These are phyloP conservation scores for Fusarium sp. DNA, from an alignment of 2,329 filamentous ascomycete species.

Conservation along the genomic window DNA sequence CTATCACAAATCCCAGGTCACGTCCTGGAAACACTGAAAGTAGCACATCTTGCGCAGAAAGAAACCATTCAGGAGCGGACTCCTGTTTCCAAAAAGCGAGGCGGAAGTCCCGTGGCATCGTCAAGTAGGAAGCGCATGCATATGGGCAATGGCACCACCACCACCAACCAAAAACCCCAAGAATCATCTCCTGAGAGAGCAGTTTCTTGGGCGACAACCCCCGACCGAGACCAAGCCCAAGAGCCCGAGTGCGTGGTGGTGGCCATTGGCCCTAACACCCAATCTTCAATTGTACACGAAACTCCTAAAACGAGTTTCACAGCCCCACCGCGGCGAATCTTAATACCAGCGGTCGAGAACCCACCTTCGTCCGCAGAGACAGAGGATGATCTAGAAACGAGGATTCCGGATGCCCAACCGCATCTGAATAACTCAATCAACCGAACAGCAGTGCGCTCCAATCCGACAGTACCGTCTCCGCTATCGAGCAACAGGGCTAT, in stretches of 20 bases:
- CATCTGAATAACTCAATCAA: constrained; percentile 39
- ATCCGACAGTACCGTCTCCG: constrained; percentile 30
- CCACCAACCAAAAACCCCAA: not conserved
- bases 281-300: constrained; percentile 41
- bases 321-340: constrained; percentile 11
- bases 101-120: not conserved
- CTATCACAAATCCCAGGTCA: constrained; percentile 50
- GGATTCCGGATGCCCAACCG: constrained; percentile 47
- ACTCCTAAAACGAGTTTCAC: constrained; percentile 36
- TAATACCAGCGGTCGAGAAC: constrained; percentile 10
- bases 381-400: constrained; percentile 53
- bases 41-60: constrained; percentile 34
- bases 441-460: constrained; percentile 33
- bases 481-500: constrained; percentile 20
- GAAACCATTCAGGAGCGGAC: not conserved
- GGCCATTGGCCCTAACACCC: constrained; percentile 2
- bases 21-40: constrained; percentile 49
- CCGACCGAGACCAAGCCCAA: not conserved
- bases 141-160: constrained; percentile 11
- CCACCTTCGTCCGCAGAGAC: constrained; percentile 36
- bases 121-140: constrained; percentile 17
- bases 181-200: constrained; percentile 15
- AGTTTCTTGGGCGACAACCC: constrained; percentile 41
- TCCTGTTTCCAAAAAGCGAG: constrained; percentile 15
- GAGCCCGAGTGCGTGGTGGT: not conserved